Evolutionary conservation across 164 flowering plant genomes (phyloP).

Genomic region (Aristolochia fimbriata): DNA sequence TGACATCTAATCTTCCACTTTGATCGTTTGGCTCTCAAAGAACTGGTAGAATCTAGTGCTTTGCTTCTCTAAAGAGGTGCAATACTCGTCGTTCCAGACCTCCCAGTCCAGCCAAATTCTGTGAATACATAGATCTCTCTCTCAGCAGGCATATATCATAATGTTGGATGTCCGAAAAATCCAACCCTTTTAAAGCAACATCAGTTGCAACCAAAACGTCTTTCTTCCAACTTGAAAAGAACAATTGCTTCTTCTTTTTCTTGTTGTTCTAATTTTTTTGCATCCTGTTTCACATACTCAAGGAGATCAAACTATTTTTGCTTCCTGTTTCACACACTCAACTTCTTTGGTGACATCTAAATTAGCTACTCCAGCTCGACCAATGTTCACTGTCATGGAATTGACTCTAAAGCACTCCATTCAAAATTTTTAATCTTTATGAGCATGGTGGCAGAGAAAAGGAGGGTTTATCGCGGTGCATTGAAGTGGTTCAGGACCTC

Average conservation of each 20-base stretch:
- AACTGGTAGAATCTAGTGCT: conserved; percentile 95
- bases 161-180: no score
- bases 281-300: no score
- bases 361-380: conserved; percentile 95
- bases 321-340: conserved; percentile 95
- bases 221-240: no score
- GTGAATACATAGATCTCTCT: conserved; percentile 89
- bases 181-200: no score
- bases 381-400: conserved; percentile 84
- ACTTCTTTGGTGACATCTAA: conserved; percentile 96
- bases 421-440: conserved; percentile 90
- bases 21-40: conserved; percentile 86
- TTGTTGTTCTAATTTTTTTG: no score
- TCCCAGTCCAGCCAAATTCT: conserved; percentile 87
- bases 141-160: no score
- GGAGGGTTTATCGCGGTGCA: conserved; percentile 85
- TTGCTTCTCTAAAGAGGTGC: conserved; percentile 91
- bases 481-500: conserved; percentile 96
- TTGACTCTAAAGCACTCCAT: conserved; percentile 73
- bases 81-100: conserved; percentile 94
- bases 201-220: no score
- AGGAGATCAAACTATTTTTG: conserved; percentile 90
- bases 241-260: conserved; percentile 93
- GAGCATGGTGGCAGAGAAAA: no score
- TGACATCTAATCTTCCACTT: conserved; percentile 70